phyloP scores from a whole-genome alignment of 73 alveolate species.

The Stentor roeselii region DNA sequence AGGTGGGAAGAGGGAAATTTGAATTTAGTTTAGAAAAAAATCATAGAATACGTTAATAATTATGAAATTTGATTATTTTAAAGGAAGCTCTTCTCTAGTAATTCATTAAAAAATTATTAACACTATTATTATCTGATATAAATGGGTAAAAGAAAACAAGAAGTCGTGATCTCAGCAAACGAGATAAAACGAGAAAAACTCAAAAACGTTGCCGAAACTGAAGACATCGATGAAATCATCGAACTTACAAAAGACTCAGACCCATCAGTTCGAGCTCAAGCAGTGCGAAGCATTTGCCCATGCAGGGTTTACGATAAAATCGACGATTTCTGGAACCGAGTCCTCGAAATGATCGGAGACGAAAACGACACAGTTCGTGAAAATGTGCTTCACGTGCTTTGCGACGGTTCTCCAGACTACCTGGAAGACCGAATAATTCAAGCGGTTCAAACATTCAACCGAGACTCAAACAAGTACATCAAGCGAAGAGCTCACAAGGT shows the following conservation, averaged over 20 bases:
- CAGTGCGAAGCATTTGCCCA: conserved; percentile 61
- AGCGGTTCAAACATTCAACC: conserved; percentile 67
- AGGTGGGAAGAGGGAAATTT: not conserved
- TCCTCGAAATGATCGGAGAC: conserved; percentile 68
- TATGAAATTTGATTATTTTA: not conserved
- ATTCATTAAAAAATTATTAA: no score
- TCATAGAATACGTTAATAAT: no score
- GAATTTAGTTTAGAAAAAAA: not conserved
- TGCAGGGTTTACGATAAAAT: conserved; percentile 67
- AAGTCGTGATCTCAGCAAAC: not conserved
- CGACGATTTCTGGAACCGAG: conserved; percentile 77
- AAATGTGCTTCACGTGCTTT: conserved; percentile 75
- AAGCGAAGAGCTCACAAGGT: conserved; percentile 78
- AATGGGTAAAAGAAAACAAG: conserved; percentile 9
- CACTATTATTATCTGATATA: not conserved
- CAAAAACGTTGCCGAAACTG: conserved; percentile 21
- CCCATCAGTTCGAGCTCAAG: conserved; percentile 41
- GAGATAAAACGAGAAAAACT: conserved; percentile 24
- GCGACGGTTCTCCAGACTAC: conserved; percentile 87
- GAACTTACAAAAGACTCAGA: conserved; percentile 44
- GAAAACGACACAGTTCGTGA: conserved; percentile 69
- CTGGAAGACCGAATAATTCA: conserved; percentile 63
- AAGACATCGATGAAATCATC: conserved; percentile 57
- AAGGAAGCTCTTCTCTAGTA: not conserved
- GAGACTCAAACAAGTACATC: conserved; percentile 66